Evolutionary conservation across 257 asterid genomes (phyloP), one percentile per base, ranked within the genome.

Genomic region (Penstemon barbatus): DNA sequence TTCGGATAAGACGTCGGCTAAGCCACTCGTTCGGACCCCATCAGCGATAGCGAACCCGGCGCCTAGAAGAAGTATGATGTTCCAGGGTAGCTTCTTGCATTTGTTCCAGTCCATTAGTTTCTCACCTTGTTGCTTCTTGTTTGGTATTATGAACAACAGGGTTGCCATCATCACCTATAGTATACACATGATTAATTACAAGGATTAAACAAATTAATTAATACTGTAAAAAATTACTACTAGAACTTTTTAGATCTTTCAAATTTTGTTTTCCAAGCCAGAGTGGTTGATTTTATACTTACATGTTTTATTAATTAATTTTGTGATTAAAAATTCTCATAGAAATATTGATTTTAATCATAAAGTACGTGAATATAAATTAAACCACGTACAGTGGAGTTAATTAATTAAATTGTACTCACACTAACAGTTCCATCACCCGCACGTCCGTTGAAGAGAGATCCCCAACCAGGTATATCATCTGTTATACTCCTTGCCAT

Each of bases 81-180:
- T 77, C 98, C 98, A 92, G 5, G 98, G 97, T 18, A 92, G 56
- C 66, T 85, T 90, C 85, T 85, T 90, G 95, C 98, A 92, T 67
- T 92, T 90, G 86, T 85, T 86, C 98, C 97, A 92, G 78, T 92
- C 98, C 98, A 92, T 92, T 13, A 92, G 77, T 72, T 90, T 92
- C 84, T 90, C 96, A 46, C 97, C 96, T 42, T 62, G 51, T 15
- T 83, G 80, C 75, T 88, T 90, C 67, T 73, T 90, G 87, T 80
- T 90, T 36, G 98, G 97, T 49, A 92, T 86, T 75, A 92, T 83
- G 84, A 92, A 92, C 6, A 92, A 68, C 4, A 92, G 73, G 2
- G 98, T 92, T 8, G 98, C 98, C 90, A 88, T 84, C 97, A 92
- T 68, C 61, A 92, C 96, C 97, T 89, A 61, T 7, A 9, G 3